Evolutionary conservation across 345 rosid genomes (phyloP), one percentile per base, ranked within the genome.

Genomic region (Brassica juncea): DNA sequence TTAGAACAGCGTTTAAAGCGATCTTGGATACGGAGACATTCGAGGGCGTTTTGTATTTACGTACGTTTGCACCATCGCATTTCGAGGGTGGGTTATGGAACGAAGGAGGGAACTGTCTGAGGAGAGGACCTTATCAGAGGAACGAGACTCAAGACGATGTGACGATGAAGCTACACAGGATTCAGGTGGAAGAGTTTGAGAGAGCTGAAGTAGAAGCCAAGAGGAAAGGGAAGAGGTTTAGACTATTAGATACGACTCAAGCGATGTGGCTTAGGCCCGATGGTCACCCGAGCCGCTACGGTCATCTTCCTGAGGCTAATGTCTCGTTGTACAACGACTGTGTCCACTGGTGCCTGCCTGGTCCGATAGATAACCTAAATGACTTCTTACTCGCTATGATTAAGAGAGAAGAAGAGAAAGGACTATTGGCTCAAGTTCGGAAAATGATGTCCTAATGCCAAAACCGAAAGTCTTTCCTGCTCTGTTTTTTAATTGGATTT

Each of bases 281-380:
- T 28, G 98, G 98, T n/a, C 97, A 94, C 72, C 97, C 94, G 0
- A 88, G 93, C 75, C 66, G 77, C 66, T 92, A 83, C 28, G 97
- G 98, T 23, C 96, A 92, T 44, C 75, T 77, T 85, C 83, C 87
- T 0, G 80, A 88, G 23, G 94, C 87, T 44, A 94, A 94, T 28
- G 98, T 90, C 32, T 80, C 91, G 0, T 54, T 94, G 84, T 84
- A 89, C 77, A 92, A 92, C 19, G 98, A 94, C 73, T 92, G 96
- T 31, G 98, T 94, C 44, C 98, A 94, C 59, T 92, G 97, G 98
- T 94, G 98, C 88, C 82, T 90, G 84, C 97, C 97, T 2, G 97
- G 98, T 19, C 97, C 98, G 0, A 87, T 93, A n/a, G 98, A 93
- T 31, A 62, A 87, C 0, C 91, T 94, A 89, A 90, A 80, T 47